These are phyloP conservation scores for Candida ovalis DNA, from an alignment of 805 yeast genomes.

Conservation along the genomic window DNA sequence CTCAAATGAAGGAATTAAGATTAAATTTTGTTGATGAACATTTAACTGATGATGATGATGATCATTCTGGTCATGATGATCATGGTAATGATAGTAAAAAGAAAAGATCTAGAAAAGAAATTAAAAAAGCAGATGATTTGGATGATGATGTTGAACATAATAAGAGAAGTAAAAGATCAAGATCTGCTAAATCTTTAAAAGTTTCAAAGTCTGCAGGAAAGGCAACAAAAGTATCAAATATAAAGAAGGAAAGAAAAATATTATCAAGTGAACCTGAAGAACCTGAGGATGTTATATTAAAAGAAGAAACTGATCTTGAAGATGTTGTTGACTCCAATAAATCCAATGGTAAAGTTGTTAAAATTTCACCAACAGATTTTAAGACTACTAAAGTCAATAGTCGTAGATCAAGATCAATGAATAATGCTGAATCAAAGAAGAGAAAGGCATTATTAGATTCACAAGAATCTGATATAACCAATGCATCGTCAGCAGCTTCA, in stretches of 20 bases:
- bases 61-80: neutral
- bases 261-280: neutral
- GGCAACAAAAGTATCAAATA: neutral
- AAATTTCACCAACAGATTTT: neutral
- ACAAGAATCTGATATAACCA: neutral
- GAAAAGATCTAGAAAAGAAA: neutral
- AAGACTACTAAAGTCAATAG: neutral
- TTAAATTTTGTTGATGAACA: constrained; percentile 23
- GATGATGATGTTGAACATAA: neutral
- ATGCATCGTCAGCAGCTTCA: neutral
- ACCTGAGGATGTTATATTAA: neutral
- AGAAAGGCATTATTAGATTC: neutral
- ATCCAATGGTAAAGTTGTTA: neutral
- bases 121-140: neutral
- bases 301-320: neutral
- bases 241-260: neutral
- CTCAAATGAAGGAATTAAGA: constrained; percentile 44
- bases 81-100: neutral
- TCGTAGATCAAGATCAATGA: neutral
- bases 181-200: neutral
- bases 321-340: neutral
- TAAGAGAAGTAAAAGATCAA: neutral
- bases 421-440: neutral
- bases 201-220: neutral
- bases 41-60: constrained; percentile 7